Evolutionary conservation across 495 filamentous ascomycete genomes (phyloP), one percentile per base, ranked within the genome.

Genomic region (Trichoderma reesei): DNA sequence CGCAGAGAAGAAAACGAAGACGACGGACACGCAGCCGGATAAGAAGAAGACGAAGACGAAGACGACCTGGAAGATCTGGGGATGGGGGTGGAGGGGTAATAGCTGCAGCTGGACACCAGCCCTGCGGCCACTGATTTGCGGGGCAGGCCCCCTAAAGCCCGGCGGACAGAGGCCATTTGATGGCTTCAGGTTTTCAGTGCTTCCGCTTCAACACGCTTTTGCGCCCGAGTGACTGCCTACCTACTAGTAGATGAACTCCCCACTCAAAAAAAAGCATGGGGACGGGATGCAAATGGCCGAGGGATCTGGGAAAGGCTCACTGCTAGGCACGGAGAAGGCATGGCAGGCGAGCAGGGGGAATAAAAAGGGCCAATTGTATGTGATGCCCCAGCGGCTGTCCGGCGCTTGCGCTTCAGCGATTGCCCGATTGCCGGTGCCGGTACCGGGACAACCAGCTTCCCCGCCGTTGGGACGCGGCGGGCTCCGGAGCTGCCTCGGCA

Each of bases 1-100:
- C 18, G 54, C 54, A 37, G 42, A 65, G 69, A 36, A 61, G 67
- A 33, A 56, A 65, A 68, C 60, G 68, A 66, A 14, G 72, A 71
- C 67, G 74, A 64, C 60, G 44, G 20, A 18, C 7, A 20, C 20
- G 44, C 5, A 48, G 44, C 18, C 44, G 20, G 18, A 26, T 26
- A 26, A 1, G 68, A 66, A 14, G 72, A 71, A 67, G 74, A 64
- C 60, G 44, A 48, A n/a, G 16, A 18, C 20, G 44, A 26, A 48
- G 44, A 48, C 44, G 20, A 9, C n/a, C 13, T 4, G 13, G 13
- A 11, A 48, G 44, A 48, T 18, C 44, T 48, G 44, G 44, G 44
- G 16, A 11, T 61, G 60, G 36, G 37, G n/a, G 41, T 61, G 60
- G 60, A 61, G 60, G 39, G 60, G 37, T 61, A 20, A 42, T 34